Evolutionary conservation across 768 basidiomycete species (phyloP).

Genomic region (Amanita jacksonii): DNA sequence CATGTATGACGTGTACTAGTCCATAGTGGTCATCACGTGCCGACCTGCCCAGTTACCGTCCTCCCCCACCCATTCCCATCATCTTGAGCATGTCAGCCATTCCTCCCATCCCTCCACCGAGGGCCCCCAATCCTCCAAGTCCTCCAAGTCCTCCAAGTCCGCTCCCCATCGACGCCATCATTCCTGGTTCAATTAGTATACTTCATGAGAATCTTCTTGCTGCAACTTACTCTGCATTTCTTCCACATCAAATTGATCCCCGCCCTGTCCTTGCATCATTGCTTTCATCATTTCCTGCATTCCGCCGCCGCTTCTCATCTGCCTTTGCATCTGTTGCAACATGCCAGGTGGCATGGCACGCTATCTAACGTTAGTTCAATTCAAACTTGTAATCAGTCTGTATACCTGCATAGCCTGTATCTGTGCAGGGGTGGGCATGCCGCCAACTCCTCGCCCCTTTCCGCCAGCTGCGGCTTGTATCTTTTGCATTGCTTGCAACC

Average conservation of each 20-base stretch:
- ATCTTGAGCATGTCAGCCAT: conserved; percentile 80
- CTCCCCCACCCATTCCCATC: conserved; percentile 70
- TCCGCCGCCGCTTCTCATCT: conserved; percentile 72
- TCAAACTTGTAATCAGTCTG: conserved; percentile 13
- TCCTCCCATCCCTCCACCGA: conserved; percentile 50
- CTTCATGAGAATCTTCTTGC: background rate
- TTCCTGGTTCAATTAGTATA: conserved; percentile 35
- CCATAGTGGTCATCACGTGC: too few relatives aligned
- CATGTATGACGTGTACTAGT: too few relatives aligned
- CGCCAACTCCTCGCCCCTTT: conserved; percentile 77
- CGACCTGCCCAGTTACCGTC: conserved; percentile 16
- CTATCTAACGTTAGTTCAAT: conserved; percentile 24
- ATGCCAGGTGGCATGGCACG: conserved; percentile 92
- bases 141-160: conserved; percentile 58
- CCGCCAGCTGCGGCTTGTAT: conserved; percentile 84
- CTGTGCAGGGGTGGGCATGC: conserved; percentile 88
- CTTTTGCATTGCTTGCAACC: conserved; percentile 85
- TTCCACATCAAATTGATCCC: conserved; percentile 86
- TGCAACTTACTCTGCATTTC: conserved; percentile 79
- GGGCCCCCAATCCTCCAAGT: conserved; percentile 29
- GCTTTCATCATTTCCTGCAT: conserved; percentile 98
- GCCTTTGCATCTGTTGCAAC: conserved; percentile 87
- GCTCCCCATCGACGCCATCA: conserved; percentile 84
- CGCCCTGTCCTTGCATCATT: conserved; percentile 93
- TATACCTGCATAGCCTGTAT: conserved; percentile 87